Evolutionary conservation across 2,329 filamentous ascomycete species (phyloP), one percentile per base, ranked within the genome.

Genomic region (Colletotrichum godetiae): DNA sequence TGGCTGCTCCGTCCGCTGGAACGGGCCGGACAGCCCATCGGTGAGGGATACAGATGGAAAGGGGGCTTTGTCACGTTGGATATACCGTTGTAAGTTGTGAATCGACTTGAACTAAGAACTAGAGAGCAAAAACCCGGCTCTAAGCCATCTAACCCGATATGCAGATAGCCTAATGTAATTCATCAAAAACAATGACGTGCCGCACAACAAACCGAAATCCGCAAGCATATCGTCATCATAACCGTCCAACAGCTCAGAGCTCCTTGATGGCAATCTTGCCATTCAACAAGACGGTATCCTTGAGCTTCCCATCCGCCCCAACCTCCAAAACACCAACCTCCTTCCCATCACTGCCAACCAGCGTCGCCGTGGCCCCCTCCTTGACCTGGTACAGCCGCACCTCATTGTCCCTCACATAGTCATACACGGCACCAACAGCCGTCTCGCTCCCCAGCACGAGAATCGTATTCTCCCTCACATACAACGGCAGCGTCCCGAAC

Each of bases 401-500:
- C 75, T 89, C 88, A 49, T 86, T 82, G 66, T 86, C 82, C n/a
- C 78, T 75, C 2, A 78, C 76, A 74, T 88, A 88, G 75, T 88
- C 84, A 66, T 88, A 88, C 2, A 85, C 85, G 1, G 84, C 83
- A 15, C 85, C 82, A 49, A 78, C 81, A 37, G 81, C 79, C 4
- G 78, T 82, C 22, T 78, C 78, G 73, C 80, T 84, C 0, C 86
- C 86, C 2, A 88, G 81, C 5, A 88, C 82, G 5, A 88, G 78
- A 4, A 88, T 76, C 0, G 87, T 87, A 65, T 87, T 86, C 75
- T 90, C 88, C 4, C 90, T 84, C 33, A 92, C 85, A 52, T 91
- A 88, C 3, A 92, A 80, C 3, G 90, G 90, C 74, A 92, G 78
- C 1, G 87, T 90, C 58, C 87, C 86, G 75, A 92, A 92, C 2